Base-by-base conservation (phyloP, 176 grass and related monocot genomes). In the Juncus inflexus region DNA sequence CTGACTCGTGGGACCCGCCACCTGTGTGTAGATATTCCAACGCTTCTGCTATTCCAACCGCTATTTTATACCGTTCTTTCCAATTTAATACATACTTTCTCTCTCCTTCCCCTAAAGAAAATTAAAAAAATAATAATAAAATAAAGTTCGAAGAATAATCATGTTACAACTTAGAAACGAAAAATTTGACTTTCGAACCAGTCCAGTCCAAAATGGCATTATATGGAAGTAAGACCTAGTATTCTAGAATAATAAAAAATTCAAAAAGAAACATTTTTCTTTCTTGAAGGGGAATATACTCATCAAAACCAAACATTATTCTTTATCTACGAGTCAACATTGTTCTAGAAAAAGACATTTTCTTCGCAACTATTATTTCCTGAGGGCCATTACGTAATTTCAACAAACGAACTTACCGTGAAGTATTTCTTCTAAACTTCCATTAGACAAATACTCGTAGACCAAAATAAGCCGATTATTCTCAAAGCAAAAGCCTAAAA, bases 371-470 rank as follows among this genome's bases (percentile, higher is more conserved):
- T 28, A 28, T 28, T 28, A 28, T 28, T 28, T 28, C 19, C 19
- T 28, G 19, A 65, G 9, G 12, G 10, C 37, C 11, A 42, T 19
- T 15, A 50, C 11, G 15, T 7, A 50, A 66, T 28, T 36, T 51
- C 35, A 52, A 47, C 0, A 6, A 47, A 2, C 37, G 10, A 11
- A 36, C 12, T 69, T 77, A 89, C 95, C 95, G 76, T 94, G 89
- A 84, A 99, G 83, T 15, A 74, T 75, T 78, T 77, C 87, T 62
- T 99, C 95, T 61, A 99, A 78, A 83, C 86, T 99, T 64, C 95
- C 95, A 71, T 72, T 79, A n/a, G 74, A 65, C 73, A 86, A 67
- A 78, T 90, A 90, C 55, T 99, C 81, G 73, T 90, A 99, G 51
- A 92, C 83, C 69, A 99, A 80, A 40, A 94, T 80, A 75, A 99